Evolutionary conservation across 2,329 filamentous ascomycete genomes (phyloP).

Genomic region (Colletotrichum zoysiae): DNA sequence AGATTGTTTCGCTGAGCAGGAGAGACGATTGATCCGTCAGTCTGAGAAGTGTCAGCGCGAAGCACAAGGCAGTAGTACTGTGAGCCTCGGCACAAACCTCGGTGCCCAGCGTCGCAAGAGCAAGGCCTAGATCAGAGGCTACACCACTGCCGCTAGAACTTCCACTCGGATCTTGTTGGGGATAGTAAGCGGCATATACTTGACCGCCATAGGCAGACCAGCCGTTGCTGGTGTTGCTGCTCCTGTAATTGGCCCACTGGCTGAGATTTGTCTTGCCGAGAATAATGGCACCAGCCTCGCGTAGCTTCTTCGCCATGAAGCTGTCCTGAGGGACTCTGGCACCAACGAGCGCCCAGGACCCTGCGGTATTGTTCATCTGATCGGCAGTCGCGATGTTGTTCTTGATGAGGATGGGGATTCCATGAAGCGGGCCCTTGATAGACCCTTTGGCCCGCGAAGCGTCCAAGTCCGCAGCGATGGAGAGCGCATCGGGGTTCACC

Average conservation of each 20-base stretch:
- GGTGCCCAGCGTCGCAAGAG: constrained; percentile 69
- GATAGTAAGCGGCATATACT: constrained; percentile 70
- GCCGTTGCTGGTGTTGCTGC: constrained; percentile 68
- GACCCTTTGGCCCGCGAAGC: constrained; percentile 47
- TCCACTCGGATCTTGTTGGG: constrained; percentile 70
- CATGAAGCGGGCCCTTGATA: constrained; percentile 64
- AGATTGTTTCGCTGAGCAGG: constrained; percentile 68
- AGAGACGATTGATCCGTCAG: constrained; percentile 71
- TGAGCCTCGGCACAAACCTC: constrained; percentile 62
- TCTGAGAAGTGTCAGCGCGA: constrained; percentile 52
- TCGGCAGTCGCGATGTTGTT: constrained; percentile 74
- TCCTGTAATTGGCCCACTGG: constrained; percentile 74
- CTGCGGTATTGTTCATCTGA: constrained; percentile 70
- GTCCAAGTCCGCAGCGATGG: constrained; percentile 50
- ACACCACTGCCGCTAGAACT: constrained; percentile 74
- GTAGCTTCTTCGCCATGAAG: constrained; percentile 69
- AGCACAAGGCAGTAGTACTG: constrained; percentile 28
- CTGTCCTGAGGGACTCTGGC: constrained; percentile 67
- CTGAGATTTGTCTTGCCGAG: constrained; percentile 74
- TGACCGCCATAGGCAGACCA: constrained; percentile 76
- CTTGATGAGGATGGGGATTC: constrained; percentile 74
- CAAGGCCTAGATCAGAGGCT: constrained; percentile 68
- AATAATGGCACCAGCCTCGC: constrained; percentile 70
- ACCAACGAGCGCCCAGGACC: constrained; percentile 69
- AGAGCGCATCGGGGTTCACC: constrained; percentile 52